Percentiles rank a stretch among this genome's conserved stretches.
phyloP scores from a whole-genome alignment of 2,329 filamentous ascomycete species.

The Didymella glomerata region DNA sequence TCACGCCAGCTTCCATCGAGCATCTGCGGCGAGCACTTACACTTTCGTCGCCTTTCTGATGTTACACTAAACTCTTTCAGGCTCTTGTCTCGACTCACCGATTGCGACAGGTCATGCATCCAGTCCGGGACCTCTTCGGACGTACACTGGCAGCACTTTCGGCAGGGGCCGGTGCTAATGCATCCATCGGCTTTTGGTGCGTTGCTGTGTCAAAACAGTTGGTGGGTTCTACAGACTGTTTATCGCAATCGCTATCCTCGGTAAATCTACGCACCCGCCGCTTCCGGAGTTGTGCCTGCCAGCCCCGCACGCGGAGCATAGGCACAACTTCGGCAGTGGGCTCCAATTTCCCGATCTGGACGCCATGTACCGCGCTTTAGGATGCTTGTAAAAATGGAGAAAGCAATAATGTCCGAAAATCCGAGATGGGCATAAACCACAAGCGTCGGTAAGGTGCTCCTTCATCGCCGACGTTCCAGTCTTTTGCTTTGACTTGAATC shows the following conservation, averaged over 20 bases:
- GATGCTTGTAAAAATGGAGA: neutral
- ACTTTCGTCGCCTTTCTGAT: neutral
- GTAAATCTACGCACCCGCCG: constrained; percentile 30
- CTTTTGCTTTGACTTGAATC: neutral
- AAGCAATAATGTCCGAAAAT: neutral
- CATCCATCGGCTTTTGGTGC: neutral
- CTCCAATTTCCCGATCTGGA: neutral
- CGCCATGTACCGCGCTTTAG: no score
- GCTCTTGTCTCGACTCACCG: neutral
- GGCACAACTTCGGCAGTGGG: constrained; percentile 8
- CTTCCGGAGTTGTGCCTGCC: neutral
- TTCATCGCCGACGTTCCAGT: neutral
- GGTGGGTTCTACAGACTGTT: neutral
- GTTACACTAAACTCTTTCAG: neutral
- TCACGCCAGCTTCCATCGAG: neutral
- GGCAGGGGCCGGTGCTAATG: neutral
- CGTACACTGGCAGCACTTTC: neutral
- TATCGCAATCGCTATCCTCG: constrained; percentile 20
- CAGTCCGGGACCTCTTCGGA: neutral
- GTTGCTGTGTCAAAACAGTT: neutral
- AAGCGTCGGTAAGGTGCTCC: neutral
- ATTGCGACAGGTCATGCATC: neutral
- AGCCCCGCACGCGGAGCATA: constrained; percentile 16
- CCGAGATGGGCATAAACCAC: neutral
- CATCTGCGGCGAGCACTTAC: neutral